A percentile compares a stretch with the other conserved stretches of the same genome.
phyloP scores from a whole-genome alignment of 352 stramenopile genomes.

The Phytophthora ohioensis region DNA sequence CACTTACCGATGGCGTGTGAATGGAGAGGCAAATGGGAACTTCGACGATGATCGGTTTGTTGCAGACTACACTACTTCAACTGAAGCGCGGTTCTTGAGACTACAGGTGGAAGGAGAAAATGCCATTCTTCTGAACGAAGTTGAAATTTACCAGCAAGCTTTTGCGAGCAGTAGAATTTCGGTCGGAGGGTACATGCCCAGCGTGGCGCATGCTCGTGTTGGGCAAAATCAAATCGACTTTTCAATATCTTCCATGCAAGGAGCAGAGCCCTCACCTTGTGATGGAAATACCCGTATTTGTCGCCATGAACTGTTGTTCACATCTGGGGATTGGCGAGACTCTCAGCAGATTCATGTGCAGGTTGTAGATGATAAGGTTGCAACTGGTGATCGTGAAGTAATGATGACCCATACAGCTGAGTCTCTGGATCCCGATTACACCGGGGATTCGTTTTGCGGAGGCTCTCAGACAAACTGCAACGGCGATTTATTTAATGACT shows the following conservation, averaged over 20 bases:
- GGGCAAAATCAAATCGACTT: conserved; percentile 63
- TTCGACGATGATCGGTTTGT: conserved; percentile 54
- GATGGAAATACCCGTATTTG: conserved; percentile 51
- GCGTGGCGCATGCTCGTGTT: conserved; percentile 34
- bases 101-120: conserved; percentile 70
- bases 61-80: conserved; percentile 40
- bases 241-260: conserved; percentile 26
- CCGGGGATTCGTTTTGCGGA: conserved; percentile 44
- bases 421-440: conserved; percentile 58
- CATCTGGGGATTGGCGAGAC: conserved; percentile 58
- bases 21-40: conserved; percentile 45
- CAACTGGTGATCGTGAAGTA: conserved; percentile 57
- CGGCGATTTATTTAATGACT: conserved; percentile 52
- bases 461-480: conserved; percentile 30
- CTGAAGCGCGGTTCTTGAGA: conserved; percentile 55
- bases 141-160: conserved; percentile 70
- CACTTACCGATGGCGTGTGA: conserved; percentile 65
- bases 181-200: conserved; percentile 67
- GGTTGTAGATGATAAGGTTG: conserved; percentile 63
- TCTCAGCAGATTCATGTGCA: conserved; percentile 48
- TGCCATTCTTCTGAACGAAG: conserved; percentile 66
- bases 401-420: conserved; percentile 55
- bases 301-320: conserved; percentile 68
- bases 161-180: conserved; percentile 58
- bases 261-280: conserved; percentile 39